Evolutionary conservation across 345 rosid genomes (phyloP), one percentile per base, ranked within the genome.

Genomic region (Aquilaria malaccensis): DNA sequence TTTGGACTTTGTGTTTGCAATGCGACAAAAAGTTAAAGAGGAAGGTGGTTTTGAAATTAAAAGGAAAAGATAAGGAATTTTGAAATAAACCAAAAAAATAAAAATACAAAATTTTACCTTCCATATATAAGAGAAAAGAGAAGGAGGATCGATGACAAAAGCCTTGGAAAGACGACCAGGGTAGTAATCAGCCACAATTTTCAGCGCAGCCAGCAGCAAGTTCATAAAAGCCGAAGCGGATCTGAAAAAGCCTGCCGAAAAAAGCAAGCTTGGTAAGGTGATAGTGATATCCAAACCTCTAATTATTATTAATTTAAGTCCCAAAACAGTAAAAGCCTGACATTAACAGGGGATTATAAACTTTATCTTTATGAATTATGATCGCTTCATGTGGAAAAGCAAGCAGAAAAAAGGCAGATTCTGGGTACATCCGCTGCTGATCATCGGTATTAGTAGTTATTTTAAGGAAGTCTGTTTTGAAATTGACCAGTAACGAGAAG

Each of bases 61-160:
- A 30, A n/a, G 15, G 13, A n/a, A 4, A 52, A 49, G 3, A 4
- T 49, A 49, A 11, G 10, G 43, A 11, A 4, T 49, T 49, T 49
- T 49, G 52, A 43, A 10, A 29, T 22, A 37, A 37, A 9, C 7
- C 1, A 37, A 37, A 64, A 9, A 33, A 13, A 22, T 41, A 2
- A 6, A 4, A 22, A 22, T 22, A 54, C 37, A 49, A 33, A 61
- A 45, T 69, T 80, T 76, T 74, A 90, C 99, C 99, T 94, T 94
- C 97, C 97, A 94, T 2, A 94, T 59, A 54, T 82, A 90, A 65
- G 97, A 80, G 73, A 94, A 94, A 31, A 94, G 81, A 1, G 97
- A 85, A 46, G 99, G 95, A n/a, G 99, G 93, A 72, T 94, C 96
- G 70, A 94, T 90, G 70, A 90, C 83, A 67, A 94, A 90, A 63